Evolutionary conservation across 768 basidiomycete species (phyloP).

Genomic region (Clavulina sp.): DNA sequence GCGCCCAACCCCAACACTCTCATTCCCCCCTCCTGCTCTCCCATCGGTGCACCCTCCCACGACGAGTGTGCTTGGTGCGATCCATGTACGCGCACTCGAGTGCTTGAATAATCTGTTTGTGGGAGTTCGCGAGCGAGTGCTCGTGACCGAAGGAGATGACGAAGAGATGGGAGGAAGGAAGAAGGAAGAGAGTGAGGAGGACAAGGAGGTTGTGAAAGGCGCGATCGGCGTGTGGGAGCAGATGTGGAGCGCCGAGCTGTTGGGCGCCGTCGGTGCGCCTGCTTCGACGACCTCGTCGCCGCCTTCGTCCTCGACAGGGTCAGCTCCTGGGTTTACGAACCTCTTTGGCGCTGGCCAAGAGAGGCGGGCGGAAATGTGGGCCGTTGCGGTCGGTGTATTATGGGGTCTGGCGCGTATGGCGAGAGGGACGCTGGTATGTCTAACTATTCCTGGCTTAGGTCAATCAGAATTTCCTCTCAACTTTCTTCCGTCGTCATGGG

Average conservation of each 20-base stretch:
- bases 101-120: slow-evolving; percentile 75
- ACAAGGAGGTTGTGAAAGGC: neutral
- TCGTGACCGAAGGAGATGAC: neutral
- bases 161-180: slow-evolving; percentile 5
- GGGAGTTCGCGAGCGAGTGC: slow-evolving; percentile 26
- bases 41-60: slow-evolving; percentile 73
- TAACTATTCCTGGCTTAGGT: neutral
- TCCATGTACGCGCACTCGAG: slow-evolving; percentile 74
- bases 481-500: neutral
- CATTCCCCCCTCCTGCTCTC: slow-evolving; percentile 53
- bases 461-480: neutral
- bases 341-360: slow-evolving; percentile 42
- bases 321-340: slow-evolving; percentile 1
- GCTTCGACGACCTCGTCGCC: too few species aligned
- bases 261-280: slow-evolving; percentile 42
- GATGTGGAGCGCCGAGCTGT: slow-evolving; percentile 47
- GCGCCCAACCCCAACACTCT: slow-evolving; percentile 50
- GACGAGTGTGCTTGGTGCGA: slow-evolving; percentile 65
- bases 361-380: slow-evolving; percentile 56
- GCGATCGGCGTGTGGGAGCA: slow-evolving; percentile 37
- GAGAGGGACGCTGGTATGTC: slow-evolving; percentile 42
- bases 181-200: slow-evolving; percentile 4
- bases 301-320: too few species aligned
- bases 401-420: slow-evolving; percentile 77
- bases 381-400: slow-evolving; percentile 60